Conservation (phyloP, 345 rosid species). For the Iberis pinnata region DNA sequence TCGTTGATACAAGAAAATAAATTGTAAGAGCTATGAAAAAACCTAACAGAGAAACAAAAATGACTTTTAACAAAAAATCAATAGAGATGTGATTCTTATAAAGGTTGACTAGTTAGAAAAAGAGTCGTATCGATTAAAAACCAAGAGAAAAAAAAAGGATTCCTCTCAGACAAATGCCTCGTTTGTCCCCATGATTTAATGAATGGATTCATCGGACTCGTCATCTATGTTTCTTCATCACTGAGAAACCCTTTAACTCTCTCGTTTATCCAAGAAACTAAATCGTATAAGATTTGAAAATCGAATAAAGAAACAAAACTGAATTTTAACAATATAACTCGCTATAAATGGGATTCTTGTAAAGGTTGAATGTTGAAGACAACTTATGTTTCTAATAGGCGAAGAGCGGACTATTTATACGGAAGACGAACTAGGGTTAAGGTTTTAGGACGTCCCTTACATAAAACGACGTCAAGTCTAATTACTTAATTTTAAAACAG, state of each 20-base stretch:
- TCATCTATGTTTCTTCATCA: slow-evolving; percentile 35
- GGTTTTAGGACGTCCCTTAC: not conserved
- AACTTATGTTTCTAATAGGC: not conserved
- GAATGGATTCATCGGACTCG: slow-evolving; percentile 69
- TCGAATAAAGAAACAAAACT: not conserved
- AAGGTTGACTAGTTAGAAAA: not conserved
- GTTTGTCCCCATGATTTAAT: slow-evolving; percentile 50
- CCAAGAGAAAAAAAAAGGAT: not conserved
- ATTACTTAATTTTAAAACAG: not conserved
- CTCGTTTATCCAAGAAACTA: too few relatives aligned
- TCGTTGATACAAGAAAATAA: not conserved
- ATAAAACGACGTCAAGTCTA: slow-evolving; percentile 15
- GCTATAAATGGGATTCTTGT: too few relatives aligned
- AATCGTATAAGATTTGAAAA: too few relatives aligned
- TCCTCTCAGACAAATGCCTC: slow-evolving; percentile 81
- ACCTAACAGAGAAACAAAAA: too few relatives aligned
- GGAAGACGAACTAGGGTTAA: not conserved
- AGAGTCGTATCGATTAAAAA: not conserved
- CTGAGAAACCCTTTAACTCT: not conserved
- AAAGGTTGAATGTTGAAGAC: not conserved
- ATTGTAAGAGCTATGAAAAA: not conserved
- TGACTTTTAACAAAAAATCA: too few relatives aligned
- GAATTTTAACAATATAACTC: not conserved
- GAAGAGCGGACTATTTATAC: slow-evolving; percentile 12
- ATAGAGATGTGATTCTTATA: too few relatives aligned